Evolutionary conservation across 2,329 filamentous ascomycete species (phyloP), one percentile per base, ranked within the genome.

Genomic region (Paramyrothecium sp.): DNA sequence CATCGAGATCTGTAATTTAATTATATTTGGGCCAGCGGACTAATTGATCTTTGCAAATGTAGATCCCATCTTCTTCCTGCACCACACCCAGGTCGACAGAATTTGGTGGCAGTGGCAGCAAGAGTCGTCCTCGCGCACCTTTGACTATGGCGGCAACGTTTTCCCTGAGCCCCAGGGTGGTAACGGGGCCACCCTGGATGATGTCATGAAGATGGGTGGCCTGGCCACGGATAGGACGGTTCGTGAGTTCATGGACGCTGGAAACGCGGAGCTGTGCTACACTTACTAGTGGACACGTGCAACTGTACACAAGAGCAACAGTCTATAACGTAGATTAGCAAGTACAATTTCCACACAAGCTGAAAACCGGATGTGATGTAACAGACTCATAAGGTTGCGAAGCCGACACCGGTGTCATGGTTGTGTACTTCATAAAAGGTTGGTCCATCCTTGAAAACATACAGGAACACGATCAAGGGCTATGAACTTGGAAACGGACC

Each of bases 91-190:
- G 26, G 49, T 51, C 19, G 49, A 51, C 19, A 51, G 49, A 20
- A 21, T 51, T 10, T 51, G 49, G 49, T 51, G 49, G 49, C 13
- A 26, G 13, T 51, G 49, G 49, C 49, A 51, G 49, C 49, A 51
- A 22, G 49, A 51, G 30, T 51, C 49, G 13, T 16, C 11, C 12
- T 13, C 11, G 22, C 49, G 49, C 13, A 19, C 26, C 22, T 33
- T 16, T 33, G 49, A 51, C 23, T 51, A 51, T 19, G 21, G 20
- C 7, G 49, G 49, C 22, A 51, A 51, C 26, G 22, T 51, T 33
- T 26, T 5, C 8, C 49, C 49, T 8, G 49, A 51, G 16, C 8
- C 17, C 8, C 16, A 10, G 3, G 17, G 13, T 10, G 49, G 23
- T 20, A 26, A 7, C 13, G 26, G 23, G 7, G 49, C 49, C 3